phyloP scores from a whole-genome alignment of 306 rosid genomes.

The Dicorynia guianensis region DNA sequence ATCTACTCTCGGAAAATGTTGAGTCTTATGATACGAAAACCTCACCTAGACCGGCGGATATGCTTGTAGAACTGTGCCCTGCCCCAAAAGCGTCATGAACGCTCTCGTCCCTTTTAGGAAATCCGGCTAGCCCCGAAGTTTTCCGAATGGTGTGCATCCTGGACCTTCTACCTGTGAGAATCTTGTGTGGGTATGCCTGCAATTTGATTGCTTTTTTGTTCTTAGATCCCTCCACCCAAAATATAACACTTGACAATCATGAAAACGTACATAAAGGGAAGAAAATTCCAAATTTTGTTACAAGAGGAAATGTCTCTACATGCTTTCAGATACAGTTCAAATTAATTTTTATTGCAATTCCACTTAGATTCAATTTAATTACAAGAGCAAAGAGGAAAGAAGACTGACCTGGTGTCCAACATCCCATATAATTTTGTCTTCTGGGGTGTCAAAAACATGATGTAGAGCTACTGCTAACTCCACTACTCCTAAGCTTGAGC shows the following conservation, averaged over 20 bases:
- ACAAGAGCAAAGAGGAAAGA: neutral
- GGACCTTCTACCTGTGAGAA: slow-evolving; percentile 92
- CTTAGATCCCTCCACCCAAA: slow-evolving; percentile 42
- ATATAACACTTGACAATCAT: neutral
- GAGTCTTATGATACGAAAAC: slow-evolving; percentile 3
- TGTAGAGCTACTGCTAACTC: slow-evolving; percentile 87
- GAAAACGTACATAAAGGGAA: neutral
- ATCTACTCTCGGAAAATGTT: neutral
- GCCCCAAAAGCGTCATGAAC: slow-evolving; percentile 89
- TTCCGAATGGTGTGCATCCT: slow-evolving; percentile 88
- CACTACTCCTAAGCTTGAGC: slow-evolving; percentile 94
- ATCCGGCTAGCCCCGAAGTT: slow-evolving; percentile 91
- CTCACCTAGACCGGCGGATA: slow-evolving; percentile 94
- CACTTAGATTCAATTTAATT: no score
- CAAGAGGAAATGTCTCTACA: no score
- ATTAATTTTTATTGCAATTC: neutral
- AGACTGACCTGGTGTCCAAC: slow-evolving; percentile 89
- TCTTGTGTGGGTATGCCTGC: slow-evolving; percentile 95
- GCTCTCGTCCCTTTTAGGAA: slow-evolving; percentile 95
- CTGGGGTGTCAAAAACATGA: slow-evolving; percentile 85
- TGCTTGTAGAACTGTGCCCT: slow-evolving; percentile 95
- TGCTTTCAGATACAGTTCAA: neutral
- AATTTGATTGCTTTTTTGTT: slow-evolving; percentile 46
- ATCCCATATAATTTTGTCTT: slow-evolving; percentile 94
- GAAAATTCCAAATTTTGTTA: neutral